Evolutionary conservation across 2,329 filamentous ascomycete species (phyloP), one percentile per base, ranked within the genome.

Genomic region (Graphilbum sp.): DNA sequence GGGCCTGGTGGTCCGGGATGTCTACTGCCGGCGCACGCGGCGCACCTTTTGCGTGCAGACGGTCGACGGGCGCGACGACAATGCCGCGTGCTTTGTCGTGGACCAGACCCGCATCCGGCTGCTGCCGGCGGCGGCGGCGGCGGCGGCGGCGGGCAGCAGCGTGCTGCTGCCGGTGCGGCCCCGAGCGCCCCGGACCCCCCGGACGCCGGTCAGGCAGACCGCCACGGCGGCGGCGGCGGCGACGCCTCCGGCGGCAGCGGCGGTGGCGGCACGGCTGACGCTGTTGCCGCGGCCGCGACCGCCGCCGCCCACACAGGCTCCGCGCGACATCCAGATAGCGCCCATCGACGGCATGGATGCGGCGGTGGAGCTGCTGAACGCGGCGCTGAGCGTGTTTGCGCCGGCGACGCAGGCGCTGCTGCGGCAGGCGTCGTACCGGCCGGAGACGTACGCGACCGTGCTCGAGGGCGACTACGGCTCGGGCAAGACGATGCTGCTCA

Each of bases 381-480:
- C 63, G 29, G 74, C 76, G 36, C 64, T 93, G 19, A 12, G 20
- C 7, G 10, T 12, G 5, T 45, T 47, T 10, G 30, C 36, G 63
- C 34, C 50, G 49, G 39, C 30, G 18, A 23, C n/a, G 13, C 18
- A 20, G n/a, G 5, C 4, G 18, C 16, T 10, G 17, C 20, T 43
- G 35, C 5, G 18, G 15, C 13, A 42, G 35, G 20, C n/a, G 9
- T 11, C 31, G 2, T 55, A 54, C 29, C 47, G 5, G 20, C 12
- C 49, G 41, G 36, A 51, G 32, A 42, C 50, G 43, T 66, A 69
- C 37, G 75, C 74, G 0, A 67, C 90, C 27, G 66, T 90, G 19
- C 63, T 95, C 5, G 78, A 92, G 52, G 88, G 88, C 13, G 77
- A 82, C 16, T 72, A 74, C 44, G 87, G 88, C 11, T 92, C 83